Evolutionary conservation across 768 basidiomycete genomes (phyloP), one percentile per base, ranked within the genome.

Genomic region (Hericium erinaceus): DNA sequence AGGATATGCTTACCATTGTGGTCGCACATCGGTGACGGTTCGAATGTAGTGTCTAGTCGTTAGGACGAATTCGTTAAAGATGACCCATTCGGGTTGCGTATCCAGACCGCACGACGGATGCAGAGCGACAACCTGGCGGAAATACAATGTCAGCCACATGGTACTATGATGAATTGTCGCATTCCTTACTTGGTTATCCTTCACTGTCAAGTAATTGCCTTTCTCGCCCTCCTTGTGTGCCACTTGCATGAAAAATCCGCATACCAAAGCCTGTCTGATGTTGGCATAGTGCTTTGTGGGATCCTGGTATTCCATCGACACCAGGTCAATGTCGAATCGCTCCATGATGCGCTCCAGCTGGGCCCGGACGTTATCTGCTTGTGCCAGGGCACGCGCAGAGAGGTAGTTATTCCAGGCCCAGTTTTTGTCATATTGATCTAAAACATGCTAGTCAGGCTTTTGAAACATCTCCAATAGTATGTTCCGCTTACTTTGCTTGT

Each of bases 191-290:
- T 97, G 95, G 63, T 95, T 89, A 69, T 99, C 95, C 73, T 98
- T 98, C 58, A 97, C 85, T 0, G 95, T 99, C 60, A 87, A 60
- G 67, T 99, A 98, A 56, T 78, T 80, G 2, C 85, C 82, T 70
- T 92, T 94, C 68, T 92, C 91, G 3, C 92, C 91, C 67, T 95
- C 93, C 69, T 91, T 90, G 70, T 97, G 93, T 7, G 95, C 97
- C 12, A 92, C 83, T 68, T 98, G 95, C 95, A 97, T 98, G 74
- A 98, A 99, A 79, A 91, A 99, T 1, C 95, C 97, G 64, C 87
- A 89, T 4, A 90, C 87, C 20, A 98, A 76, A 0, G 88, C 87
- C 70, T 85, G 85, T 26, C 92, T 82, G 57, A 98, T 85, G 63
- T 85, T 86, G 55, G 73, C 61, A 69, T 82, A 87, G 61, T 87